Base-by-base conservation (phyloP, 495 filamentous ascomycete species). In the Penicillium bialowiezense region DNA sequence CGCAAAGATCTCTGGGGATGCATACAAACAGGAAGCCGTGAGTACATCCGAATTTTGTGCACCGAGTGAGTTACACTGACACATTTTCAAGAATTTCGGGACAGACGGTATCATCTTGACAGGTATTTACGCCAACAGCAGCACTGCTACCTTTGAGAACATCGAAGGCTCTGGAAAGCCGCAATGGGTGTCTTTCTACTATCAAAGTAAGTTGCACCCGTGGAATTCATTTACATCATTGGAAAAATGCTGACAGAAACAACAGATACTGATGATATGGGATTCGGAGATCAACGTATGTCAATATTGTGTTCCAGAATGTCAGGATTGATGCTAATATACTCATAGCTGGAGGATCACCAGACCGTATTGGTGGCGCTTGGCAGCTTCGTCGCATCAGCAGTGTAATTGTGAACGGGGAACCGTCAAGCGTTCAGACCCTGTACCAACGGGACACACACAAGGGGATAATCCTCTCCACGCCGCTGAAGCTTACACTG, bases 101-200 rank as follows among this genome's bases (percentile, higher is more conserved):
- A 71, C 60, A 45, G 60, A 60, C 18, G 69, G 70, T 0, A 53
- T 64, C 0, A 77, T 78, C 33, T 50, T 67, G 6, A 76, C 76
- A 7, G 73, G 73, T 0, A 77, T 79, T 38, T 69, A 73, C 45
- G 75, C 73, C 7, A 79, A 78, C 44, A 72, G 74, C 40, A 77
- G 74, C 55, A 78, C 71, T 0, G 67, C 77, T 19, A 78, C 71
- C 2, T 77, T 80, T 50, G 55, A 70, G 10, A 59, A 56, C 3
- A 71, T 80, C 15, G 57, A 74, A 46, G 77, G 77, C 6, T 60
- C 69, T 5, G 77, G 76, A 15, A 67, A 73, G 31, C 70, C 70
- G 2, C 77, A 80, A 67, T 80, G 74, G 75, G 65, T 80, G 10
- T 78, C 77, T 0, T 78, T 80, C 57, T 75, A 79, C 48, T 78